Evolutionary conservation across 768 basidiomycete species (phyloP).

Genomic region (Kwoniella botswanensis): DNA sequence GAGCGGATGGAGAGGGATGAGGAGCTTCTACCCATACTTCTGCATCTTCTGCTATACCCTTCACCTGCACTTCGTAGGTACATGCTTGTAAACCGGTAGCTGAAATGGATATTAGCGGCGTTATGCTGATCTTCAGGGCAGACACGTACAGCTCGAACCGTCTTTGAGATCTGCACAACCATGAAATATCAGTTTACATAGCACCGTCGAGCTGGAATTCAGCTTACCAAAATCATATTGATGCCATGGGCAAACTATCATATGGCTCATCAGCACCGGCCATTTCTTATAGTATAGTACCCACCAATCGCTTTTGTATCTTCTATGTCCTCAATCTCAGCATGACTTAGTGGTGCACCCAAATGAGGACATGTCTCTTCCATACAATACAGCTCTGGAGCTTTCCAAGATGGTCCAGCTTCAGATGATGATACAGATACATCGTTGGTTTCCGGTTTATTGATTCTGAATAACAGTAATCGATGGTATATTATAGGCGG

Average conservation of each 20-base stretch:
- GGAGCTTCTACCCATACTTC: conserved; percentile 44
- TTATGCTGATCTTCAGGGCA: not conserved
- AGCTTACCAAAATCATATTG: conserved; percentile 50
- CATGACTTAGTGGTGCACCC: conserved; percentile 78
- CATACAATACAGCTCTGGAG: conserved; percentile 71
- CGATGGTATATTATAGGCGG: conserved; percentile 39
- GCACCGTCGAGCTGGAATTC: not conserved
- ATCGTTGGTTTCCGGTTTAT: conserved; percentile 20
- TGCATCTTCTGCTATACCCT: conserved; percentile 24
- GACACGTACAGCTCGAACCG: conserved; percentile 39
- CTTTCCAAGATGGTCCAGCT: conserved; percentile 28
- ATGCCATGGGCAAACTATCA: conserved; percentile 50
- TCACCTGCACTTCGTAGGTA: conserved; percentile 43
- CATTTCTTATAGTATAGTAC: not conserved
- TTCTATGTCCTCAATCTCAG: conserved; percentile 56
- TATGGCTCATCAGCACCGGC: not conserved
- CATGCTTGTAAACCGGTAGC: conserved; percentile 47
- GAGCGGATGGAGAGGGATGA: conserved; percentile 12
- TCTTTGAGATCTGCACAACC: conserved; percentile 28
- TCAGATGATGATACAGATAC: not conserved
- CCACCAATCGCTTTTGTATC: conserved; percentile 41
- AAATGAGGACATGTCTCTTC: conserved; percentile 80
- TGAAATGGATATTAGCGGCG: not conserved
- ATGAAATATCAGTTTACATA: conserved; percentile 2
- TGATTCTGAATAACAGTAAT: conserved; percentile 42